Evolutionary conservation across 2,329 filamentous ascomycete genomes (phyloP), one percentile per base, ranked within the genome.

Genomic region (Claviceps sp.): DNA sequence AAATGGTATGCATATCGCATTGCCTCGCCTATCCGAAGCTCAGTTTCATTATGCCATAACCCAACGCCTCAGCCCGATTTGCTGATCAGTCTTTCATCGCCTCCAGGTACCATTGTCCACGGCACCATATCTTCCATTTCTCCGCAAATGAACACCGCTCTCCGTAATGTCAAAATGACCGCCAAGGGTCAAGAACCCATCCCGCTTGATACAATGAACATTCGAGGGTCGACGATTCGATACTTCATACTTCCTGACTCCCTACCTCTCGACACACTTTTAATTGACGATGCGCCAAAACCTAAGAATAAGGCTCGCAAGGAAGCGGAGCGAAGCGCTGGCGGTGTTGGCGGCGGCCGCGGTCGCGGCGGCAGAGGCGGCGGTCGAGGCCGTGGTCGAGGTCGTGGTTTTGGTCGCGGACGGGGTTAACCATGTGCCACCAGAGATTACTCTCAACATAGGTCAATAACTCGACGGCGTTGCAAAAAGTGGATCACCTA

Each of bases 261-360:
- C 57, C 78, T 98, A 63, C 91, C 91, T 41, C 79, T 98, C 58
- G 93, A 98, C 70, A 96, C 91, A 42, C 79, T 98, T 50, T 79
- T 98, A 56, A 89, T 98, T 61, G 93, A 98, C 68, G 93, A 98
- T 71, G 83, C 89, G 63, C 89, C 91, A 49, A 98, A 98, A 77
- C 91, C 93, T 55, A 97, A 97, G 85, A 98, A 98, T 75, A 98
- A 98, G 82, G 91, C 93, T 26, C 82, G 91, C 66, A 98, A 98
- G 78, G 93, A 97, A 73, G 78, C 77, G 36, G 79, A 81, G 54
- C 74, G 83, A 47, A 78, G 79, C 45, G 73, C 66, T 30, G 67
- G 75, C 44, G 76, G 76, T 45, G 74, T 75, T 9, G 69, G 76
- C 37, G 74, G 81, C 54, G 70, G 75, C 20, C 67, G 77, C 34